Evolutionary conservation across 805 yeast genomes (phyloP).

Genomic region (Pichia cabralensis): DNA sequence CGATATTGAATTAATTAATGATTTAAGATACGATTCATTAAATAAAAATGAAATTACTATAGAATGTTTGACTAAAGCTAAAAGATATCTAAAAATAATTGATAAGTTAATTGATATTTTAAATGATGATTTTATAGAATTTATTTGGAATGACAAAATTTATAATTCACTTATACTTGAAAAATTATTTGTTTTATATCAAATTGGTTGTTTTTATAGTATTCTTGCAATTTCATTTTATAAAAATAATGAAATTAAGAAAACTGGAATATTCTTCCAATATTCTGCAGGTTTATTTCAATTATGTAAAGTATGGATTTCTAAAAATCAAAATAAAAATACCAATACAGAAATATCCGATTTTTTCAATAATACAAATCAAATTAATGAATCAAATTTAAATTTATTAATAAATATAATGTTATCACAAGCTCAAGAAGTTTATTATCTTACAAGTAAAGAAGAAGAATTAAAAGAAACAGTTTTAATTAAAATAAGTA

Average conservation of each 20-base stretch:
- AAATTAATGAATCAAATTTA: conserved; percentile 1
- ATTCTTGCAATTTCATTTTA: conserved; percentile 41
- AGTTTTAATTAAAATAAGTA: conserved; percentile 52
- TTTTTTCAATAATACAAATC: no score
- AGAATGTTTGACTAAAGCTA: conserved; percentile 5
- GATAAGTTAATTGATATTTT: conserved; percentile 42
- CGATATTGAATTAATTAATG: conserved; percentile 30
- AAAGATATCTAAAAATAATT: conserved; percentile 37
- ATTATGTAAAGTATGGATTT: no score
- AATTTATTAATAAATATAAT: not conserved
- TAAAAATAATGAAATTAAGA: conserved; percentile 46
- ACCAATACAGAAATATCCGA: no score
- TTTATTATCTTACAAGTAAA: conserved; percentile 69
- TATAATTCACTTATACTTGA: conserved; percentile 48
- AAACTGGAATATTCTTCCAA: conserved; percentile 57
- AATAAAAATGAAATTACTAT: conserved; percentile 5
- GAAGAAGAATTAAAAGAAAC: conserved; percentile 43
- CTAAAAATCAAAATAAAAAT: no score
- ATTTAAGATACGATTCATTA: conserved; percentile 28
- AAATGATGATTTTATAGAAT: conserved; percentile 49
- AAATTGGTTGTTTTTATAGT: conserved; percentile 57
- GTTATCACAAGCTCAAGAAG: conserved; percentile 82
- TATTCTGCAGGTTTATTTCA: conserved; percentile 57
- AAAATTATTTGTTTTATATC: conserved; percentile 51
- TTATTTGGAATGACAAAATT: conserved; percentile 58